Percentiles rank a stretch among this genome's conserved stretches.
Conservation (phyloP, 768 basidiomycete genomes). For the Clitopilus passeckerianus region DNA sequence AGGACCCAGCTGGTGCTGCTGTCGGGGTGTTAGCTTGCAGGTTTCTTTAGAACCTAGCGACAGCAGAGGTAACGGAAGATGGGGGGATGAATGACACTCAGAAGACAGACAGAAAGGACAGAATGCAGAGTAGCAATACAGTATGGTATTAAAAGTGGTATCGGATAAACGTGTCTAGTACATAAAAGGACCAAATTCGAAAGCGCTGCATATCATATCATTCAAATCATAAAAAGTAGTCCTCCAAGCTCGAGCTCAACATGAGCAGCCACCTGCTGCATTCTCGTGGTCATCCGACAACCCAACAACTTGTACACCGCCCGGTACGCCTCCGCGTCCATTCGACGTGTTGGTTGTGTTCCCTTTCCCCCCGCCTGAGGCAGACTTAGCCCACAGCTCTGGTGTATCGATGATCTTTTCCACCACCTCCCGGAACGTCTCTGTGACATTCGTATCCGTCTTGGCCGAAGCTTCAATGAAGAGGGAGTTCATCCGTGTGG, state of each 20-base stretch:
- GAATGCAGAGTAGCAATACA: not conserved
- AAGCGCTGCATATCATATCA: not conserved
- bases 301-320: conserved; percentile 43
- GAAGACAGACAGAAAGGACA: not conserved
- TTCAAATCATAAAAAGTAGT: not conserved
- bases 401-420: conserved; percentile 80
- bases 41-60: conserved; percentile 4
- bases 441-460: conserved; percentile 78
- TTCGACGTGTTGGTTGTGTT: conserved; percentile 25
- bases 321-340: conserved; percentile 44
- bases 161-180: not conserved
- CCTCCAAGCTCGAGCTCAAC: not conserved
- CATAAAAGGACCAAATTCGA: not conserved
- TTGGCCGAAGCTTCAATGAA: conserved; percentile 95
- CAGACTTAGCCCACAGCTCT: conserved; percentile 58
- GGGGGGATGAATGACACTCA: not conserved
- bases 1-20: conserved; percentile 13
- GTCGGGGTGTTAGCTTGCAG: conserved; percentile 8
- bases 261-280: conserved; percentile 15
- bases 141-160: not conserved
- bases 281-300: conserved; percentile 17
- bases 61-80: not conserved
- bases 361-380: conserved; percentile 13
- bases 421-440: conserved; percentile 72
- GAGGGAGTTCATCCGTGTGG: conserved; percentile 72